Base-by-base conservation (phyloP, 805 yeast species). In the Lipomyces yamanashiensis region DNA sequence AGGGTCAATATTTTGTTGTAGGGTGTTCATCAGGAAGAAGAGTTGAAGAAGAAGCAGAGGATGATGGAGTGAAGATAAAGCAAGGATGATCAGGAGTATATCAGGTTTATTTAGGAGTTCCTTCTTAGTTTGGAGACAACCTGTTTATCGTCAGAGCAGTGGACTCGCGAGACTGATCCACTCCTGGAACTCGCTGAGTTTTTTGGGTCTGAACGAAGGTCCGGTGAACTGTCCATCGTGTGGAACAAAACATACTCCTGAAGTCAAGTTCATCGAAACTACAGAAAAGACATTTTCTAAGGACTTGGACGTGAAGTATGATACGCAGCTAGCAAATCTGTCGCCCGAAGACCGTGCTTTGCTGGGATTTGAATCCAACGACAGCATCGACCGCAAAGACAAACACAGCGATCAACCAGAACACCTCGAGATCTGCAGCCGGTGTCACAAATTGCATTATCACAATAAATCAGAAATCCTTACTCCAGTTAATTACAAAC, bases 361-460 rank as follows among this genome's bases (percentile, higher is more conserved):
- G 8, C 48, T 52, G 12, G 56, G 56, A 12, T 6, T 49, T 5
- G 34, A 8, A 23, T 21, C 7, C 50, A 7, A 15, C 33, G n/a
- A 47, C 36, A 19, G 50, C 21, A 12, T 9, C 50, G 34, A 12
- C 34, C 10, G 36, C 21, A 47, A 21, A 43, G 21, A 21, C n/a
- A 10, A 10, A 43, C n/a, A 21, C 21, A 17, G 15, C 17, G 6
- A 7, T 40, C 17, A 7, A 19, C 45, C 19, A 10, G 45, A n/a
- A 15, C 45, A 41, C 19, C 19, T 48, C 23, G 52, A 15, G 36
- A 48, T 64, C 4, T 64, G 68, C 47, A 36, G 40, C 15, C 36
- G 63, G 19, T 64, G 68, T 36, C 61, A 64, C 33, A 23, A 41
- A 1, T 13, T 58, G 33, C 41, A 41, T 6, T 21, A 62, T 50